Percentiles rank a stretch among this genome's conserved stretches.
Evolutionary conservation across 108 stramenopile species (phyloP).

Genomic region (Nannochloropsis salina): DNA sequence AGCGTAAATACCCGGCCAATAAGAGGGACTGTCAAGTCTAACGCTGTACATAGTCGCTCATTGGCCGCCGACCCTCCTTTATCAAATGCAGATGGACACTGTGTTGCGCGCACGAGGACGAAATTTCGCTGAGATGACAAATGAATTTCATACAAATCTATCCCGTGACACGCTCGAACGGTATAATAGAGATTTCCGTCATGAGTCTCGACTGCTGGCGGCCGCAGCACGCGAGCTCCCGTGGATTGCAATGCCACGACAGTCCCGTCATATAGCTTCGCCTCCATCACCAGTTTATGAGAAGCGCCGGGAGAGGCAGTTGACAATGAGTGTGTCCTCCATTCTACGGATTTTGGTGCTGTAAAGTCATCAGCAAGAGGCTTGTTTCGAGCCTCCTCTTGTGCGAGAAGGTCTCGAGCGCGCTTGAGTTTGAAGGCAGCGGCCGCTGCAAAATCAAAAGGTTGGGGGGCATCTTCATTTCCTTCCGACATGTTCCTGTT

Average conservation of each 20-base stretch:
- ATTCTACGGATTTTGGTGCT: neutral
- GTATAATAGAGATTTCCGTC: neutral
- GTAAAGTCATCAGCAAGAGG: neutral
- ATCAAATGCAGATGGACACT: neutral
- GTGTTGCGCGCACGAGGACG: neutral
- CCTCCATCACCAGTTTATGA: neutral
- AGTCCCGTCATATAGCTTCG: slow-evolving; percentile 3
- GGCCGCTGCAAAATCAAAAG: neutral
- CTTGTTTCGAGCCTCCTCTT: neutral
- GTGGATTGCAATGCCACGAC: neutral
- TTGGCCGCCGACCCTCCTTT: neutral
- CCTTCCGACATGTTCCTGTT: too few species aligned
- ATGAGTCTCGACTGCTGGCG: neutral
- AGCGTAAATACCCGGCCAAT: neutral
- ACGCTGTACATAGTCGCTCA: too few species aligned
- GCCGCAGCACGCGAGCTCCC: neutral
- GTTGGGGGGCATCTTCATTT: neutral
- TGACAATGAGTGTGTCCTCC: neutral
- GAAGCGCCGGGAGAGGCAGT: neutral
- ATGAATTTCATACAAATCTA: neutral
- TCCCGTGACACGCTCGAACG: neutral
- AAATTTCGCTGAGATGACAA: slow-evolving; percentile 12
- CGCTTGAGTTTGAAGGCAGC: slow-evolving; percentile 1
- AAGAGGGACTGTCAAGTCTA: neutral
- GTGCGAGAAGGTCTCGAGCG: neutral